Evolutionary conservation across 2,329 filamentous ascomycete species (phyloP), one percentile per base, ranked within the genome.

Genomic region (Blumeria hordei): DNA sequence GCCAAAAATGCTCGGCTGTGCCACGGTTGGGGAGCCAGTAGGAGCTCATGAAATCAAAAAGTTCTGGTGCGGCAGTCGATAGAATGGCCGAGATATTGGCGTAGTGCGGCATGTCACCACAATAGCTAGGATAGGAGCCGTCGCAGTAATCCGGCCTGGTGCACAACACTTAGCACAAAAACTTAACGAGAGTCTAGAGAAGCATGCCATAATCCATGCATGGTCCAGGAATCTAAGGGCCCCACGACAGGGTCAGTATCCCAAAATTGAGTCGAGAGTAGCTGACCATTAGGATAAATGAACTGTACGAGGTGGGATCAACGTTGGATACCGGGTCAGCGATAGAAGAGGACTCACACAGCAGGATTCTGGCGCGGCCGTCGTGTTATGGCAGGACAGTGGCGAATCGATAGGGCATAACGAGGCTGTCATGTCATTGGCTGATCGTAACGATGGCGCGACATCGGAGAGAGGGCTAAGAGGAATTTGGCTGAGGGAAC

Each of bases 241-340:
- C 84, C 65, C 11, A 77, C 74, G 1, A 73, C 69, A 1, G 81
- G 81, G 56, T 74, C 64, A 0, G 77, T 75, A 63, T 88, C 83
- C 83, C 83, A 88, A 68, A 88, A 87, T 62, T 88, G 83, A 1
- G 84, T 87, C 66, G 78, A 76, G 4, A 87, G 72, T 47, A 88
- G 68, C 58, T 84, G 76, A 7, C 84, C 84, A 3, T 81, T 78
- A 0, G 83, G 83, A 21, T 76, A 72, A 62, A 83, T 83, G 69
- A 86, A 83, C 44, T 49, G 14, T 7, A 14, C 3, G 18, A 18
- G 18, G n/a, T 43, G 39, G 9, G 12, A 43, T 14, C n/a, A 7
- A 16, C 14, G 12, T 18, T 14, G 14, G n/a, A n/a, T 43, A n/a
- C 10, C 18, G 9, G 6, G 18, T 7, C 18, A 43, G n/a, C 39